Conservation (phyloP, 1,139 yeast genomes). For the Blastobotrys buckinghamii region DNA sequence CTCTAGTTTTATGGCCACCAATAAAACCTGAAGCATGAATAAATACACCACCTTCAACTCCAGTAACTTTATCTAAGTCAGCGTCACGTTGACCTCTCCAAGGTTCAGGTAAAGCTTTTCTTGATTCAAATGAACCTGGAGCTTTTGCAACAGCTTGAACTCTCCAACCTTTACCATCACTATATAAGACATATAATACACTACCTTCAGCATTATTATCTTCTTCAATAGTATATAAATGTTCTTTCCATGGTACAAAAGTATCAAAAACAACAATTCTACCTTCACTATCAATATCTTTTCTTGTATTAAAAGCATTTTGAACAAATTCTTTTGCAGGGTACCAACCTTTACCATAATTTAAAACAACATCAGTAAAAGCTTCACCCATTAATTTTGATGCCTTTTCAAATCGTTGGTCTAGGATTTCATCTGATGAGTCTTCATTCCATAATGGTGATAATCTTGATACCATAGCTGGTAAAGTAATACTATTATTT, state of each 20-base stretch:
- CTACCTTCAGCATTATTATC: slow-evolving; percentile 48
- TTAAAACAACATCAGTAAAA: slow-evolving; percentile 60
- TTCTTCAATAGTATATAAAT: slow-evolving; percentile 67
- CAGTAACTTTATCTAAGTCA: slow-evolving; percentile 61
- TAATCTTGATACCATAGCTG: slow-evolving; percentile 69
- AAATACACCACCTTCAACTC: slow-evolving; percentile 77
- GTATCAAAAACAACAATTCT: slow-evolving; percentile 63
- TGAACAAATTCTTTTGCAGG: slow-evolving; percentile 81
- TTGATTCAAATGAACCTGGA: slow-evolving; percentile 70
- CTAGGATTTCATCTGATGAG: slow-evolving; percentile 52
- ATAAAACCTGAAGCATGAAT: slow-evolving; percentile 97
- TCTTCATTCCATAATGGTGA: slow-evolving; percentile 79
- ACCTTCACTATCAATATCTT: slow-evolving; percentile 45
- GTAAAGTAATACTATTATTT: slow-evolving; percentile 57
- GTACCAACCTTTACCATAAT: slow-evolving; percentile 81
- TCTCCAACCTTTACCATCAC: slow-evolving; percentile 77
- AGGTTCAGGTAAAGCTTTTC: slow-evolving; percentile 80
- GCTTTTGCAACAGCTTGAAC: slow-evolving; percentile 82
- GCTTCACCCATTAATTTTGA: slow-evolving; percentile 78
- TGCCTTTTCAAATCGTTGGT: slow-evolving; percentile 62
- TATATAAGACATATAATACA: slow-evolving; percentile 71
- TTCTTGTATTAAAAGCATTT: slow-evolving; percentile 49
- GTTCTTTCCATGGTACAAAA: slow-evolving; percentile 95
- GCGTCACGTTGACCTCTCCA: slow-evolving; percentile 96
- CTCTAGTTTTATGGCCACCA: slow-evolving; percentile 84